phyloP scores from a whole-genome alignment of 148 eudicot genomes.

The Beta vulgaris region DNA sequence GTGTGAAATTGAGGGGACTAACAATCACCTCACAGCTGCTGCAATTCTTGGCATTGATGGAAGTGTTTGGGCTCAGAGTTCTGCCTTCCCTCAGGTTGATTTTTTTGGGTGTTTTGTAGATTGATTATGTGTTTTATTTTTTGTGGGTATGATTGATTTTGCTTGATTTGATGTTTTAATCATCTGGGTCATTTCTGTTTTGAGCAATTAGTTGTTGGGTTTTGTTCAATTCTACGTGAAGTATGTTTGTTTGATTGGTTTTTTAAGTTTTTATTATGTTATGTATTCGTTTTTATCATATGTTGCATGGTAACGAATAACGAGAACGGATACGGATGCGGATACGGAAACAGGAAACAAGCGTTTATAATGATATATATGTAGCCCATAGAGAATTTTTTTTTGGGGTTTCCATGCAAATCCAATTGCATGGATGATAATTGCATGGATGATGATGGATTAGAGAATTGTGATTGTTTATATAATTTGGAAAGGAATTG shows the following conservation, averaged over 20 bases:
- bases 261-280: background rate
- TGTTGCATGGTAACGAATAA: too few species aligned
- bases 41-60: slow-evolving; percentile 57
- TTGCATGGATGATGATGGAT: background rate
- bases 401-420: too few species aligned
- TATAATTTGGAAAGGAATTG: background rate
- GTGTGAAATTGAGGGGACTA: slow-evolving; percentile 43
- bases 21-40: slow-evolving; percentile 39
- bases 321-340: too few species aligned
- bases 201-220: background rate
- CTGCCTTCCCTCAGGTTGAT: slow-evolving; percentile 46
- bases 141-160: slow-evolving; percentile 7
- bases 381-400: too few species aligned
- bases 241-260: background rate
- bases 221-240: background rate
- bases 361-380: too few species aligned
- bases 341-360: too few species aligned
- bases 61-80: slow-evolving; percentile 47
- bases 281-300: too few species aligned
- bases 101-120: background rate
- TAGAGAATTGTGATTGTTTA: background rate
- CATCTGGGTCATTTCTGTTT: slow-evolving; percentile 19
- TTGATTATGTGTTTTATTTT: background rate
- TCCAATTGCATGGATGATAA: too few species aligned
- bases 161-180: slow-evolving; percentile 5